Evolutionary conservation across 164 flowering plant species (phyloP), one percentile per base, ranked within the genome.

Genomic region (Magnolia sinica): DNA sequence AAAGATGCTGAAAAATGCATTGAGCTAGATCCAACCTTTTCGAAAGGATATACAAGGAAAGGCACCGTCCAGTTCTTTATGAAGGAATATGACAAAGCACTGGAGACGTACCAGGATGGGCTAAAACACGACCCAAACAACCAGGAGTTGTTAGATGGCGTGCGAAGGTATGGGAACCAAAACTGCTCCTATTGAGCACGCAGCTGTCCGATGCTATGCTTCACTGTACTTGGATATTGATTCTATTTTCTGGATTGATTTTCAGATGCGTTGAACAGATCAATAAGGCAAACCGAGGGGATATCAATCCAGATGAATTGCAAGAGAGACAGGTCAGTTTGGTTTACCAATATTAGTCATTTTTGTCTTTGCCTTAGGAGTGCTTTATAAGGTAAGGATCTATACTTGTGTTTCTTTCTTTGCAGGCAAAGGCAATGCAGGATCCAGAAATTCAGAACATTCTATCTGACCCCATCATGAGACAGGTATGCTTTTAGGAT

Each of bases 1-100:
- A 96, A 92, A 78, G 99, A 96, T 85, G 97, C 99, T 2, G 99
- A 96, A 82, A 96, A 93, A 82, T 96, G 99, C 84, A 91, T 96
- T 79, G 99, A 96, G 77, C 92, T 96, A 31, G 98, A 96, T 81
- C 98, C 99, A 72, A 87, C 96, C 31, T 96, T 96, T 77, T 29
- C 94, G 1, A 96, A 93, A 81, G 99, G 99, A 23, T 96, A 94
- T 69, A 94, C 89, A 4, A 84, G 99, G 72, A 96, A 96, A 81
- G 98, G 97, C 72, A 98, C 98, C 3, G 77, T 91, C 52, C 98
- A 96, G 80, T 93, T 94, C 77, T 91, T 96, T 87, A 92, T 94
- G 99, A 96, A 94, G 81, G 99, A 96, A 73, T 89, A 91, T 77
- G 99, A 96, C 29, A 96, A 96, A 75, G 99, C 99, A 23, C 77